Evolutionary conservation across 768 basidiomycete species (phyloP).

Genomic region (Suillus lakei): DNA sequence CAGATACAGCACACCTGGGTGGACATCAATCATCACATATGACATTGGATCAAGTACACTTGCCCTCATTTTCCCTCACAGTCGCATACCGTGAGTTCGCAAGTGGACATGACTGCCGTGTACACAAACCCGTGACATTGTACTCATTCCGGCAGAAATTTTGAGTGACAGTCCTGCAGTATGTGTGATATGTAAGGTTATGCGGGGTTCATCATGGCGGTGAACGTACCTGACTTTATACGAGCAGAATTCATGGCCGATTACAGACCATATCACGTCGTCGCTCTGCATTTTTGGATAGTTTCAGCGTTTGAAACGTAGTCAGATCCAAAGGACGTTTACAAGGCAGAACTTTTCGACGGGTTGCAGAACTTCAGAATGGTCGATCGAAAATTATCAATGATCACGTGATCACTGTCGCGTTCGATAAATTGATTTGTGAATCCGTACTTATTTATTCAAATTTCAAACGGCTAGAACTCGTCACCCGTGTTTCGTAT

Average conservation of each 20-base stretch:
- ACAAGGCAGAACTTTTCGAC: neutral
- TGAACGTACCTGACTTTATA: slow-evolving; percentile 96
- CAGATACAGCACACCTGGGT: slow-evolving; percentile 80
- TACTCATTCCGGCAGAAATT: slow-evolving; percentile 99
- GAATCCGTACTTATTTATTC: too few relatives aligned
- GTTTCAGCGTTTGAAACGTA: neutral
- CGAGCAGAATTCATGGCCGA: slow-evolving; percentile 95
- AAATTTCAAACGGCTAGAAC: too few relatives aligned
- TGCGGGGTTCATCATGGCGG: neutral
- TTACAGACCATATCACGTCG: slow-evolving; percentile 98
- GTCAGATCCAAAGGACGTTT: slow-evolving; percentile 9
- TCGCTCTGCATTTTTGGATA: slow-evolving; percentile 77
- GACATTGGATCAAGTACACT: slow-evolving; percentile 12
- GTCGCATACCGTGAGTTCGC: slow-evolving; percentile 98
- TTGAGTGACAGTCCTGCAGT: slow-evolving; percentile 83
- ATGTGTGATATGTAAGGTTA: slow-evolving; percentile 13
- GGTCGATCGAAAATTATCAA: slow-evolving; percentile 12
- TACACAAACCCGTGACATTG: slow-evolving; percentile 96
- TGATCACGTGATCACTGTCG: slow-evolving; percentile 7
- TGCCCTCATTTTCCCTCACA: slow-evolving; percentile 95
- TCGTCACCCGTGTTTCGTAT: too few relatives aligned
- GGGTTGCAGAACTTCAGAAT: neutral
- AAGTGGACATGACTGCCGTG: slow-evolving; percentile 93
- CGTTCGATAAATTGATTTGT: neutral
- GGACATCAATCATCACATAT: neutral